Base-by-base conservation (phyloP, 805 yeast genomes). In the Metschnikowia henanensis region DNA sequence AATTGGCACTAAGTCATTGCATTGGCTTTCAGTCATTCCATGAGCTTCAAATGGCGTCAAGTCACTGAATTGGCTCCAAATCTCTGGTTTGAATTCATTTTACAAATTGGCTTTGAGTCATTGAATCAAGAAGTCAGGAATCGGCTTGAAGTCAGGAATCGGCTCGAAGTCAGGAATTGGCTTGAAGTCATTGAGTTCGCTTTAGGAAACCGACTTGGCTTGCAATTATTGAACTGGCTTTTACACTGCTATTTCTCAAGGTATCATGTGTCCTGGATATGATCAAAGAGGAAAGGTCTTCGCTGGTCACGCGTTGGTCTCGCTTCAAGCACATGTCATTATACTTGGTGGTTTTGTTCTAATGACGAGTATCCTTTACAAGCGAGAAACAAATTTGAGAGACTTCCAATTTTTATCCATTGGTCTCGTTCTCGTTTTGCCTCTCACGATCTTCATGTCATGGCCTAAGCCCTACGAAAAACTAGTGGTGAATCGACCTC, bases 141-240 rank as follows among this genome's bases (percentile, higher is more conserved):
- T n/a, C n/a, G n/a, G n/a, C n/a, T n/a, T n/a, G n/a, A n/a, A n/a
- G n/a, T n/a, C n/a, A n/a, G n/a, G n/a, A n/a, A n/a, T n/a, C n/a
- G n/a, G n/a, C n/a, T n/a, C n/a, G n/a, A n/a, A n/a, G n/a, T n/a
- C n/a, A n/a, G n/a, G n/a, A n/a, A n/a, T n/a, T n/a, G n/a, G n/a
- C n/a, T n/a, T n/a, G n/a, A n/a, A n/a, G n/a, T n/a, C n/a, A n/a
- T n/a, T n/a, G n/a, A n/a, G n/a, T n/a, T n/a, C n/a, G n/a, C n/a
- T n/a, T n/a, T n/a, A n/a, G n/a, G n/a, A n/a, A n/a, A n/a, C n/a
- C n/a, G n/a, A n/a, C n/a, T n/a, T n/a, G n/a, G n/a, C n/a, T n/a
- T n/a, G 99, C 99, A 0, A 87, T 96, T 3, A 97, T 94, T 15
- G 99, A 99, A 0, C 99, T 99, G 0, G 99, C 99, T 3, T 94